Percentiles rank a stretch among this genome's conserved stretches.
phyloP scores from a whole-genome alignment of 805 yeast species.

The Candida silvicultrix region DNA sequence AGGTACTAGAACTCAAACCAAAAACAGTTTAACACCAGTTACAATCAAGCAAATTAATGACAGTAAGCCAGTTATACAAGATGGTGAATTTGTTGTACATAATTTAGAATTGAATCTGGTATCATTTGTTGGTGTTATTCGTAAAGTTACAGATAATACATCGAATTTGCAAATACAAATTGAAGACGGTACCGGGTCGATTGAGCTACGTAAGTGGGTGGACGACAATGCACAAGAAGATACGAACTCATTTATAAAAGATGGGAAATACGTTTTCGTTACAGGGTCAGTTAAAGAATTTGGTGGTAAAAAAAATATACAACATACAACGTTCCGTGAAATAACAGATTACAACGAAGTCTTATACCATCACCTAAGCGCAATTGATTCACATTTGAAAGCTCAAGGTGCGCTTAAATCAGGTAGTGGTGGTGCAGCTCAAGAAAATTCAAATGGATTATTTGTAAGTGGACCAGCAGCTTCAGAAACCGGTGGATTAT shows the following conservation, averaged over 20 bases:
- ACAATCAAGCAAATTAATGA: slow-evolving; percentile 69
- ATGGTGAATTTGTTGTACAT: slow-evolving; percentile 56
- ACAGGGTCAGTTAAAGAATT: slow-evolving; percentile 53
- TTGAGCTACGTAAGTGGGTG: slow-evolving; percentile 62
- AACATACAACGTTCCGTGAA: slow-evolving; percentile 52
- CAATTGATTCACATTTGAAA: slow-evolving; percentile 49
- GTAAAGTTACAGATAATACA: slow-evolving; percentile 55
- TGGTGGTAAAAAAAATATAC: slow-evolving; percentile 56
- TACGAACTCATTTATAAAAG: slow-evolving; percentile 27
- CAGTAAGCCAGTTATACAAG: slow-evolving; percentile 53
- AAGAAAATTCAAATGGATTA: slow-evolving; percentile 23
- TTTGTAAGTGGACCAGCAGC: slow-evolving; percentile 38
- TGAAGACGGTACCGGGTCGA: slow-evolving; percentile 76
- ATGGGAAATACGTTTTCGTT: slow-evolving; percentile 57
- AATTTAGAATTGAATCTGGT: slow-evolving; percentile 59
- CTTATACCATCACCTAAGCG: slow-evolving; percentile 59
- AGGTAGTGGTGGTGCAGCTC: slow-evolving; percentile 1
- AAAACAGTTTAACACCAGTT: slow-evolving; percentile 50
- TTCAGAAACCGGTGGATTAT: slow-evolving; percentile 22
- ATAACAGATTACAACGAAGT: slow-evolving; percentile 63
- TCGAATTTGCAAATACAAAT: slow-evolving; percentile 49
- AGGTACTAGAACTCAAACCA: slow-evolving; percentile 21
- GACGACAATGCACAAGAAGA: slow-evolving; percentile 33
- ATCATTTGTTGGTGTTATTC: slow-evolving; percentile 62
- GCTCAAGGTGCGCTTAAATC: slow-evolving; percentile 40